Percentiles rank a stretch among this genome's conserved stretches.
phyloP scores from a whole-genome alignment of 805 yeast species.

The Suhomyces pyralidae region DNA sequence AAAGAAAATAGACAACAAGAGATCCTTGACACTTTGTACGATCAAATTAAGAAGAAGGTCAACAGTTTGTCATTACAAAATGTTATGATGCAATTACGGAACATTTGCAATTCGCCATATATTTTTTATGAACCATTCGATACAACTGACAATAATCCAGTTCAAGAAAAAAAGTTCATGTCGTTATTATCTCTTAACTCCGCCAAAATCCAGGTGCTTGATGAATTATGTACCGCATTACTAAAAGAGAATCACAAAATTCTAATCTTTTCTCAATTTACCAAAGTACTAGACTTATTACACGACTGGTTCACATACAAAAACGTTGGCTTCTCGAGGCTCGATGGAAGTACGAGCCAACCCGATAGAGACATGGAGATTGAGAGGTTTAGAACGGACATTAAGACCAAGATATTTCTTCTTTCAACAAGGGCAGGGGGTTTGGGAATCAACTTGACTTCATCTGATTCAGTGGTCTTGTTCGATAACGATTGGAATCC shows the following conservation, averaged over 20 bases:
- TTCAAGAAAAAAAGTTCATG: conserved; percentile 30
- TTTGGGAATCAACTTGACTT: conserved; percentile 78
- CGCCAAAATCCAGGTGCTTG: conserved; percentile 68
- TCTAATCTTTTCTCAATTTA: conserved; percentile 83
- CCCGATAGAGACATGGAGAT: conserved; percentile 65
- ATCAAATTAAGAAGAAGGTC: conserved; percentile 21
- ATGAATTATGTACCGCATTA: conserved; percentile 57
- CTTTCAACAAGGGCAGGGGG: conserved; percentile 95
- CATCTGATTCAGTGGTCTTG: conserved; percentile 85
- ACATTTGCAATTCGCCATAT: conserved; percentile 83
- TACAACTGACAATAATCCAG: conserved; percentile 39
- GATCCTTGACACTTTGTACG: conserved; percentile 13
- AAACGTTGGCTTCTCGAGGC: conserved; percentile 48
- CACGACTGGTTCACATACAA: conserved; percentile 67
- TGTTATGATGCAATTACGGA: conserved; percentile 78
- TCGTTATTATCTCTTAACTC: conserved; percentile 48
- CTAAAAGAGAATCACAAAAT: conserved; percentile 58
- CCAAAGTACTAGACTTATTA: conserved; percentile 74
- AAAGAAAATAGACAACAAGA: conserved; percentile 5
- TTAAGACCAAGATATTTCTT: conserved; percentile 50
- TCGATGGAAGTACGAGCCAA: conserved; percentile 75
- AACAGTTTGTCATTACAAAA: conserved; percentile 51
- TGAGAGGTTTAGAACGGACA: conserved; percentile 40
- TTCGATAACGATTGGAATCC: conserved; percentile 98
- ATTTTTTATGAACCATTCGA: conserved; percentile 73